Base-by-base conservation (phyloP, 164 flowering plant genomes). In the Akebia trifoliata region DNA sequence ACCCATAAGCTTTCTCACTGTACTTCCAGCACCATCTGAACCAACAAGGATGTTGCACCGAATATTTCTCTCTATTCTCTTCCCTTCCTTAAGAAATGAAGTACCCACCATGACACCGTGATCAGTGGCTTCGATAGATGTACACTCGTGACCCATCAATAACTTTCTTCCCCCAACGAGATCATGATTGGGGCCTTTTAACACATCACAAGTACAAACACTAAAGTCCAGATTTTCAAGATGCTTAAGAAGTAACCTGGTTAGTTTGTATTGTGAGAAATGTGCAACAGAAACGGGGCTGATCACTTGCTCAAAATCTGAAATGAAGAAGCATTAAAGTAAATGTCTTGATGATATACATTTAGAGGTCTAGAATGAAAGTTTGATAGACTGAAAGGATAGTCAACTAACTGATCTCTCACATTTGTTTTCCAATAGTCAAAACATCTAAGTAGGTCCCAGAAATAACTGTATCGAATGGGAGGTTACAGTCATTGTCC, bases 251-350 rank as follows among this genome's bases (percentile, higher is more conserved):
- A 93, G 76, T 56, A 86, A 74, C 36, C 63, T 63, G 32, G 39
- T 75, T 40, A 93, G 75, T 62, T 90, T 93, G 78, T 93, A 74
- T 72, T 86, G 97, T 4, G 99, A 90, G 73, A 86, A 90, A 74
- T 90, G 97, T 40, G 97, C 99, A 68, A 90, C 93, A 45, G 96
- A 85, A 34, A 76, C 77, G 31, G 99, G 97, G 73, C 97, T 93
- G 56, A 75, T 79, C 57, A 81, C 63, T 42, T 68, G 75, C 57
- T 87, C 85, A 65, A 93, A 80, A 77, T 93, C 99, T 93, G 90
- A 57, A 60, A 25, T 61, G 21, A 48, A 66, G 25, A 57, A 56
- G 34, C 36, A 56, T 10, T 56, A 54, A 50, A 22, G 22, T 35
- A 30, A 57, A 45, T 34, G 15, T 18, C 8, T 48, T 22, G 25